A percentile compares a stretch with the other conserved stretches of the same genome.
These are phyloP conservation scores for Neurospora intermedia DNA, from an alignment of 495 filamentous ascomycete species.

Conservation along the genomic window DNA sequence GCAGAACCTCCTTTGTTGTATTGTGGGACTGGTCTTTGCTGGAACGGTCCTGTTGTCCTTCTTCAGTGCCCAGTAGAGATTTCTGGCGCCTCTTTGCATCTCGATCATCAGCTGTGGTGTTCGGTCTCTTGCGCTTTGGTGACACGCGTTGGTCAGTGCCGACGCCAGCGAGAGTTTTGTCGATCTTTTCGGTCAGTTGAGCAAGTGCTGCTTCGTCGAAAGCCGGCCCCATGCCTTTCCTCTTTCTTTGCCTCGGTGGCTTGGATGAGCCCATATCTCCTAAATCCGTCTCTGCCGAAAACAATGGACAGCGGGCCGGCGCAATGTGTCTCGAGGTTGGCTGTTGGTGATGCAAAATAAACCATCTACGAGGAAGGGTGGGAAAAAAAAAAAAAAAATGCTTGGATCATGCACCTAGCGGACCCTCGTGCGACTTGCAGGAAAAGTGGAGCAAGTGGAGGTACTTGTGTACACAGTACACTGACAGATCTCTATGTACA, in stretches of 20 bases:
- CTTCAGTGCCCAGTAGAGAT: conserved; percentile 20
- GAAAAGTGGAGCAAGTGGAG: neutral
- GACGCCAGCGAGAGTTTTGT: conserved; percentile 34
- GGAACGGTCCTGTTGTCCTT: neutral
- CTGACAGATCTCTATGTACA: neutral
- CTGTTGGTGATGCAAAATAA: neutral
- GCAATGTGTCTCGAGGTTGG: neutral
- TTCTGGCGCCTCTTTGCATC: conserved; percentile 39
- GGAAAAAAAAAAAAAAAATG: neutral
- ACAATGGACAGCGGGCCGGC: neutral
- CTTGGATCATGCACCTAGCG: neutral
- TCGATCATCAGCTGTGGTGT: conserved; percentile 23
- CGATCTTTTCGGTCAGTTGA: conserved; percentile 54
- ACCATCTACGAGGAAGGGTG: neutral
- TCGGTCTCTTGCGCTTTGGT: conserved; percentile 34
- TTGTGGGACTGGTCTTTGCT: conserved; percentile 14
- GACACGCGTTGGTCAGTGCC: conserved; percentile 22
- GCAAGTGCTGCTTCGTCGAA: conserved; percentile 53
- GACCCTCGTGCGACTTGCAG: neutral
- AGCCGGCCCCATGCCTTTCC: conserved; percentile 26
- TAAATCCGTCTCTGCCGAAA: neutral
- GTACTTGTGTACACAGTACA: neutral
- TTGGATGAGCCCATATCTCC: conserved; percentile 14
- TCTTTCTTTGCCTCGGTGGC: conserved; percentile 13
- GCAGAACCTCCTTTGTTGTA: conserved; percentile 27